Evolutionary conservation across 106 monocot species (phyloP).

Genomic region (Xerophyta viscosa): DNA sequence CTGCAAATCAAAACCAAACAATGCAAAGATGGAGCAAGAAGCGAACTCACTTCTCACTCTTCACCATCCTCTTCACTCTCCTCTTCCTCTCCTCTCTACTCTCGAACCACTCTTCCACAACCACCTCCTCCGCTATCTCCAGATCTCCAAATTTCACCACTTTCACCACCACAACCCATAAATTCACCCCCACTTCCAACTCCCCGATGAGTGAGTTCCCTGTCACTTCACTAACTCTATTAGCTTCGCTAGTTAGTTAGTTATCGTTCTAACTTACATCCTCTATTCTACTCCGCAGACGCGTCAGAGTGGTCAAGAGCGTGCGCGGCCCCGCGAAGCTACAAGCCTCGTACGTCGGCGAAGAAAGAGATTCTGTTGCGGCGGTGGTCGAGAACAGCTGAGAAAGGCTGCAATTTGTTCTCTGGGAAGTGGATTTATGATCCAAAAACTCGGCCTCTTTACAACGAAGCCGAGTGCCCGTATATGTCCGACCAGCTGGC

Average conservation of each 20-base stretch:
- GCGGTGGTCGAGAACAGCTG: neutral
- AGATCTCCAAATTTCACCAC: constrained; percentile 21
- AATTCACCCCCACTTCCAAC: constrained; percentile 3
- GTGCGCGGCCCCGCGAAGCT: constrained; percentile 26
- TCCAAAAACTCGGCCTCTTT: constrained; percentile 40
- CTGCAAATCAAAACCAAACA: neutral
- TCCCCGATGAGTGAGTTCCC: constrained; percentile 5
- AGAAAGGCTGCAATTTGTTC: constrained; percentile 42
- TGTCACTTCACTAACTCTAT: neutral
- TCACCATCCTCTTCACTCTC: constrained; percentile 28
- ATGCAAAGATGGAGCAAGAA: constrained; percentile 48
- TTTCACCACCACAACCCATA: constrained; percentile 1
- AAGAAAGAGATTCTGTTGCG: neutral
- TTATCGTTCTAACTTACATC: too few species aligned
- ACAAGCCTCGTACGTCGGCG: neutral
- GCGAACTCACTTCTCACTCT: constrained; percentile 24
- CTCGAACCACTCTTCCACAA: constrained; percentile 15
- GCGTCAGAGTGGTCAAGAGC: constrained; percentile 51
- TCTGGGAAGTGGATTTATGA: constrained; percentile 74
- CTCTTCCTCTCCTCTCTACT: constrained; percentile 41
- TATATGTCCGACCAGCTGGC: constrained; percentile 87
- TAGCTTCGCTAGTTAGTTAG: too few species aligned
- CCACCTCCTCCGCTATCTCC: neutral
- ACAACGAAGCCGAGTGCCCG: constrained; percentile 50
- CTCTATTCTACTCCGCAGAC: constrained; percentile 9